These are phyloP conservation scores for Ambrosia hybrid DNA, from an alignment of 140 eudicot genomes.

Conservation along the genomic window DNA sequence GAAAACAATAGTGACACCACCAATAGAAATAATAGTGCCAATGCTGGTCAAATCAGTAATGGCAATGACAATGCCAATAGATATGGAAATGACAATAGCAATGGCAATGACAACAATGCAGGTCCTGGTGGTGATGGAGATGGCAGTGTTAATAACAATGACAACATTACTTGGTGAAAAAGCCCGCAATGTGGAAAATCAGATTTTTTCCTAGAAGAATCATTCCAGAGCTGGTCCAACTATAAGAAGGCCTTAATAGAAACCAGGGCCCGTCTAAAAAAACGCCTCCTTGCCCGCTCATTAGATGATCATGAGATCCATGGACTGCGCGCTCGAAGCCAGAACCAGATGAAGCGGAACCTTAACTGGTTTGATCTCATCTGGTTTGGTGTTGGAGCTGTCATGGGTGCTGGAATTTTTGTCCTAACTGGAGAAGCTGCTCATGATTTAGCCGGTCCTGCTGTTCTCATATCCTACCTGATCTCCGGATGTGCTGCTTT, in stretches of 20 bases:
- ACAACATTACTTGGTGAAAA: slow-evolving; percentile 4
- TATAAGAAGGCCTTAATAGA: slow-evolving; percentile 49
- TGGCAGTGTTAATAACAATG: too few species aligned
- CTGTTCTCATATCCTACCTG: slow-evolving; percentile 50
- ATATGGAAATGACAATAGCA: neutral
- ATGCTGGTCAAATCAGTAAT: neutral
- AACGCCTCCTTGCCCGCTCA: slow-evolving; percentile 63
- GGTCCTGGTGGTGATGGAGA: neutral
- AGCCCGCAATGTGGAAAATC: slow-evolving; percentile 24
- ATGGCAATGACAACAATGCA: neutral
- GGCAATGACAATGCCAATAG: neutral
- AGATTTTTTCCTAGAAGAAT: slow-evolving; percentile 81
- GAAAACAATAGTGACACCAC: slow-evolving; percentile 4
- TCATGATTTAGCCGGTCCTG: slow-evolving; percentile 51
- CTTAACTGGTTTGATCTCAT: slow-evolving; percentile 73
- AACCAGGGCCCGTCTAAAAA: slow-evolving; percentile 48
- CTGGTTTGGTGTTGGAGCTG: slow-evolving; percentile 90
- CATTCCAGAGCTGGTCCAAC: slow-evolving; percentile 69
- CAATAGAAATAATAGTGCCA: too few species aligned
- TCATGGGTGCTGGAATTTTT: slow-evolving; percentile 80
- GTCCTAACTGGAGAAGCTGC: slow-evolving; percentile 70
- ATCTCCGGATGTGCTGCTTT: slow-evolving; percentile 58
- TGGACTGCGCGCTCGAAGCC: slow-evolving; percentile 47
- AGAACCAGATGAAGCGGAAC: slow-evolving; percentile 55
- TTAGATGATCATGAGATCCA: slow-evolving; percentile 48